Conservation (phyloP, 257 asterid species). For the Salvia hispanica region DNA sequence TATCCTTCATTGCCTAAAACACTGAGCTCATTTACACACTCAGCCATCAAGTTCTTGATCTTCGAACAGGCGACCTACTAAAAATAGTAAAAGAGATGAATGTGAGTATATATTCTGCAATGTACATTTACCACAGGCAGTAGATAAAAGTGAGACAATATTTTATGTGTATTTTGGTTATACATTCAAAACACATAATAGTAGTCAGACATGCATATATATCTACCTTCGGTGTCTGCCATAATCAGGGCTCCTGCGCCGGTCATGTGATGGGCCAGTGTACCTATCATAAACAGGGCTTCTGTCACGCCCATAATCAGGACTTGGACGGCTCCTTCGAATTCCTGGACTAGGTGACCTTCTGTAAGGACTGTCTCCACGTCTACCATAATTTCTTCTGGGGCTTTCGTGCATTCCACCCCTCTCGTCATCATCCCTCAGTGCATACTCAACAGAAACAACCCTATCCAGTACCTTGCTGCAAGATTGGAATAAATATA, state of each 20-base stretch:
- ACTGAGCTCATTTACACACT: constrained; percentile 28
- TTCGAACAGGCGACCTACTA: constrained; percentile 62
- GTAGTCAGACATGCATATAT: constrained; percentile 6
- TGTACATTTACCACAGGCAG: neutral
- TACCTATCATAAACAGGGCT: constrained; percentile 73
- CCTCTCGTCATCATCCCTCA: constrained; percentile 85
- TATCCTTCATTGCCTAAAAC: neutral
- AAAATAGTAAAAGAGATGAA: neutral
- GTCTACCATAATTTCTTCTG: constrained; percentile 65
- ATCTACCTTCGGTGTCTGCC: constrained; percentile 66
- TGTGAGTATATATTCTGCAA: neutral
- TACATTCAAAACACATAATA: neutral
- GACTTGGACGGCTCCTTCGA: constrained; percentile 68
- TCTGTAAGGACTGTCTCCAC: constrained; percentile 53
- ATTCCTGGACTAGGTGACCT: constrained; percentile 71
- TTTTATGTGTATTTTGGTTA: neutral
- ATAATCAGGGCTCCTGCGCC: constrained; percentile 70
- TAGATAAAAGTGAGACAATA: neutral
- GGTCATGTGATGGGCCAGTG: constrained; percentile 54
- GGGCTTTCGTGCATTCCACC: constrained; percentile 57
- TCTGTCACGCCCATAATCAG: constrained; percentile 73
- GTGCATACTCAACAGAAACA: constrained; percentile 91
- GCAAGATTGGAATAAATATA: constrained; percentile 30
- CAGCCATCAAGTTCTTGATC: constrained; percentile 43
- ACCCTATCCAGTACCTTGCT: constrained; percentile 87